Conservation (phyloP, 2,329 filamentous ascomycete genomes). For the Talaromyces sp. region DNA sequence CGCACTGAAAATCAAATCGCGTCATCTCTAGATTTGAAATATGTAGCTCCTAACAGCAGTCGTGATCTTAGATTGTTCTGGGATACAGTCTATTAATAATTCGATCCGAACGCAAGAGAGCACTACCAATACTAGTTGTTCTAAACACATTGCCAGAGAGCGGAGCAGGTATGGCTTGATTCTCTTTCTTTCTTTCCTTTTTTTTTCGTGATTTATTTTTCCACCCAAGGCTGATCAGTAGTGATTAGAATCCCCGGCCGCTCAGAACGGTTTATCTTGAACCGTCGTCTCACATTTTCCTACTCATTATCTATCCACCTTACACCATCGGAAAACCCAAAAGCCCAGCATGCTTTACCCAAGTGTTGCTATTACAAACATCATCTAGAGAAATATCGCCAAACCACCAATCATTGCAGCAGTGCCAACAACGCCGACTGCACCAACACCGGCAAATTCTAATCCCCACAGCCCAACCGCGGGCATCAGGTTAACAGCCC, state of each 20-base stretch:
- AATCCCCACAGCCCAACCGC: not conserved
- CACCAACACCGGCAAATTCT: not conserved
- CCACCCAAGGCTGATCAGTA: not conserved
- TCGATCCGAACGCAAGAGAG: no score
- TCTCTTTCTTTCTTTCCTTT: no score
- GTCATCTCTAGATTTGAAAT: no score
- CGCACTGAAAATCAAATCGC: no score
- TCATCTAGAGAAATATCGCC: not conserved
- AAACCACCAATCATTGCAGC: slow-evolving; percentile 5
- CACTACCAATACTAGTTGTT: no score
- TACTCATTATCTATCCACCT: not conserved
- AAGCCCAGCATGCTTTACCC: not conserved
- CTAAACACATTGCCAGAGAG: no score
- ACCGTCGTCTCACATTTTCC: not conserved
- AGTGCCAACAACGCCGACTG: not conserved
- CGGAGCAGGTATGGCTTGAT: no score
- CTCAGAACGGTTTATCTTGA: not conserved
- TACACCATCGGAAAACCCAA: not conserved
- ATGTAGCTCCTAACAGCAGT: no score
- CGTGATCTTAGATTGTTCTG: no score
- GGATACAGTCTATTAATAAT: no score
- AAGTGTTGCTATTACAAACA: not conserved
- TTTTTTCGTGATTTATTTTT: no score
- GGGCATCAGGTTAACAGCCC: not conserved
- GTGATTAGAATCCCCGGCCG: not conserved